Base-by-base conservation (phyloP, 192 early-diverging fungal genomes). In the Backusella parvicylindrica region DNA sequence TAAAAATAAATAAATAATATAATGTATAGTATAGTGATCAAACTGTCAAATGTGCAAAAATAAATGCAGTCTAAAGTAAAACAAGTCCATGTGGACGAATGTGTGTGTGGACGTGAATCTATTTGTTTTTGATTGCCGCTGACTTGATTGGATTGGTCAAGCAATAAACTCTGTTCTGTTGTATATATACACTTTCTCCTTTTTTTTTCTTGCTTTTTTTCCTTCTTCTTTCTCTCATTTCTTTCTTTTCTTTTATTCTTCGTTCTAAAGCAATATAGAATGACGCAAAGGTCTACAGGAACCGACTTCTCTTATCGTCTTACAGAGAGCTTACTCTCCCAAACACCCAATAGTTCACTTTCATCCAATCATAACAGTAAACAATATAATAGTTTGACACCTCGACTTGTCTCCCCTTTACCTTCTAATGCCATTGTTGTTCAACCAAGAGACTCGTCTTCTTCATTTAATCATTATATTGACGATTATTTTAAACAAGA, bases 271-370 rank as follows among this genome's bases (percentile, higher is more conserved):
- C n/a, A n/a, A n/a, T 37, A 68, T 37, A 37, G 7, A n/a, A 68
- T 68, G 66, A 36, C 66, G 6, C 32, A 68, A 12, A 38, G 35
- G 21, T 26, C 37, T 13, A 35, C 37, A 16, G 68, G 47, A 15
- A 47, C 26, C 26, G 68, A 47, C 2, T 47, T 70, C 15, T 32
- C 68, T 8, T 70, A 31, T 18, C 68, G 41, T 15, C 40, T 70
- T 41, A 70, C 68, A 41, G 68, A 70, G 23, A 70, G 68, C 30
- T 18, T 70, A 43, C 37, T 70, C 26, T 43, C 38, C 9, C 66
- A 68, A 68, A 37, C 66, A 23, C n/a, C 33, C n/a, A 68, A 68
- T 23, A 68, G 66, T 28, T 23, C 32, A 13, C 21, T 68, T n/a
- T 68, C 66, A 23, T 68, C 36, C 6, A 33, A 9, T 21, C 49